Percentiles rank a stretch among this genome's conserved stretches.
Evolutionary conservation across 2,329 filamentous ascomycete genomes (phyloP).

Genomic region (Cercospora nicotianae): DNA sequence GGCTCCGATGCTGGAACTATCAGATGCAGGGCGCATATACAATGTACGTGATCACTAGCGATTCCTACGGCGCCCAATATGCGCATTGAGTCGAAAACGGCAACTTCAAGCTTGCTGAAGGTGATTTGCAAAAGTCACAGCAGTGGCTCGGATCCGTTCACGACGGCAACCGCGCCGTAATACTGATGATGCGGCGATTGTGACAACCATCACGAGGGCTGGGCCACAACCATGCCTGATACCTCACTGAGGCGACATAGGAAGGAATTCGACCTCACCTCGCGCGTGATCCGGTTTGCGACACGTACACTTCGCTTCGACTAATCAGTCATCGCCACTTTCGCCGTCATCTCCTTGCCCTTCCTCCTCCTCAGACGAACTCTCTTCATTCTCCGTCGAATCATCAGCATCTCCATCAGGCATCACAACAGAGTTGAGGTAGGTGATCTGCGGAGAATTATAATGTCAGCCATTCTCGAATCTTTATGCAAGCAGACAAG

Average conservation of each 20-base stretch:
- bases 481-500: background rate
- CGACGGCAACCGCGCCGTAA: background rate
- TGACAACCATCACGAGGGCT: background rate
- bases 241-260: background rate
- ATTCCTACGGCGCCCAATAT: background rate
- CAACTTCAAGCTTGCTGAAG: background rate
- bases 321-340: background rate
- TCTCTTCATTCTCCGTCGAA: conserved; percentile 32
- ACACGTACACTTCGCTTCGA: background rate
- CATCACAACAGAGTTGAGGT: conserved; percentile 53
- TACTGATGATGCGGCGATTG: background rate
- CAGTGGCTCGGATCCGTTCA: background rate
- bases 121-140: background rate
- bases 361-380: conserved; percentile 21
- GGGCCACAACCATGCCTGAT: background rate
- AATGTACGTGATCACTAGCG: background rate
- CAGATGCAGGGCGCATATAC: background rate
- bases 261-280: background rate
- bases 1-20: background rate
- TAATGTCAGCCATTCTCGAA: background rate
- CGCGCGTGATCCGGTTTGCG: background rate
- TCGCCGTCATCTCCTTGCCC: conserved; percentile 14
- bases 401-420: conserved; percentile 44
- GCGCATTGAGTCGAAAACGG: background rate
- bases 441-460: conserved; percentile 46